Conservation (phyloP, 305 asterid species). For the Ilex paraguariensis region DNA sequence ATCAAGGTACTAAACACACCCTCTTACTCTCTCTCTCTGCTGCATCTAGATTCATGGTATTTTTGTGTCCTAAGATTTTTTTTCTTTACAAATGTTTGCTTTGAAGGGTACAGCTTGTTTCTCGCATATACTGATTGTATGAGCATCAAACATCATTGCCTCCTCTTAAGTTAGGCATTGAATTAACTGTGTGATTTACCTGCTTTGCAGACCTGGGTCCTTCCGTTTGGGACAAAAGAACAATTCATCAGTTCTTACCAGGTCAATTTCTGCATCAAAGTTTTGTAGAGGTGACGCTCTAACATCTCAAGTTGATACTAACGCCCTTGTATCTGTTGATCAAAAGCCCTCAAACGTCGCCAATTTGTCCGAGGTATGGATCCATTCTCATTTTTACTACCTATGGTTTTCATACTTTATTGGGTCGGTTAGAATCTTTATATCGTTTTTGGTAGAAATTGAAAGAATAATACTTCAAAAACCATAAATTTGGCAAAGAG, state of each 20-base stretch:
- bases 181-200: slow-evolving; percentile 7
- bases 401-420: neutral
- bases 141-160: neutral
- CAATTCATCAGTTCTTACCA: slow-evolving; percentile 46
- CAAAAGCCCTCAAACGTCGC: slow-evolving; percentile 25
- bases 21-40: slow-evolving; percentile 1
- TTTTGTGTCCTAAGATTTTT: neutral
- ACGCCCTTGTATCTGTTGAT: slow-evolving; percentile 50
- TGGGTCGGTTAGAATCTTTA: neutral
- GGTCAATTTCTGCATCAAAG: slow-evolving; percentile 59
- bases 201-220: slow-evolving; percentile 48
- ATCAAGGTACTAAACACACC: too few relatives aligned
- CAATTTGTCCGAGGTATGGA: slow-evolving; percentile 37
- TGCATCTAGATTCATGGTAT: neutral
- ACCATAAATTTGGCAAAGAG: too few relatives aligned
- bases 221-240: slow-evolving; percentile 44
- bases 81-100: neutral
- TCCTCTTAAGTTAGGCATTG: slow-evolving; percentile 10
- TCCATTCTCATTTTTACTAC: neutral
- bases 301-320: slow-evolving; percentile 48
- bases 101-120: neutral
- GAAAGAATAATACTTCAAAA: too few relatives aligned
- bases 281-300: slow-evolving; percentile 75
- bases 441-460: neutral
- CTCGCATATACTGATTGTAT: slow-evolving; percentile 1